Base-by-base conservation (phyloP, 2,329 filamentous ascomycete genomes). In the Fusarium tricinctum region DNA sequence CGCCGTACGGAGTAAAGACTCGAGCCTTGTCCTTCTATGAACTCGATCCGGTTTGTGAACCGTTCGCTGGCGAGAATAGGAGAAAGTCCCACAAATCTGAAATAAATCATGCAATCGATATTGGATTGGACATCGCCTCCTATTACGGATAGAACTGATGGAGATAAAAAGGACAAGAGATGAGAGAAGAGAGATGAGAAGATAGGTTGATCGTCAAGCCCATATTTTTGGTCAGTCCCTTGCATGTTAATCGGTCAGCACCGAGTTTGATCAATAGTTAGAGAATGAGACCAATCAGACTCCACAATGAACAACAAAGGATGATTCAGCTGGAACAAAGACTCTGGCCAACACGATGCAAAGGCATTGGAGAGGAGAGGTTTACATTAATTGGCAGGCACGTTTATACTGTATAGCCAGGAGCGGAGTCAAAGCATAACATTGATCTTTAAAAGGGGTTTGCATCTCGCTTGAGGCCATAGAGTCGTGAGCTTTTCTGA, bases 271-370 rank as follows among this genome's bases (percentile, higher is more conserved):
- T 17, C 17, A 38, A 38, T n/a, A 38, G 17, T n/a, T 17, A 38
- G 32, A 53, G 20, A 47, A 43, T 26, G 4, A 22, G 46, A 35
- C 61, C 61, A 67, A 69, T 69, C 61, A 69, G 30, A 38, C 57
- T 39, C 39, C 32, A 38, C 17, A 26, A 30, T 48, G 40, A 33
- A 10, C 44, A 50, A 55, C 52, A 68, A 56, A 56, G 49, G 46
- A 46, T 52, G 42, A 12, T 53, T 32, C 26, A 53, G 39, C 28
- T 32, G 9, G 40, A 33, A 65, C 20, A 45, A 45, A 61, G 47
- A 30, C 51, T 35, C 40, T 35, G 35, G 17, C 51, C 53, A 53
- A 56, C 48, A 47, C 19, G 28, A 67, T 23, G 19, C 14, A 45
- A n/a, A 47, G 23, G 6, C 15, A 45, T 14, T 26, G 39, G 9